A percentile compares a stretch with the other conserved stretches of the same genome.
phyloP scores from a whole-genome alignment of 306 rosid species.

The Medicago arabica region DNA sequence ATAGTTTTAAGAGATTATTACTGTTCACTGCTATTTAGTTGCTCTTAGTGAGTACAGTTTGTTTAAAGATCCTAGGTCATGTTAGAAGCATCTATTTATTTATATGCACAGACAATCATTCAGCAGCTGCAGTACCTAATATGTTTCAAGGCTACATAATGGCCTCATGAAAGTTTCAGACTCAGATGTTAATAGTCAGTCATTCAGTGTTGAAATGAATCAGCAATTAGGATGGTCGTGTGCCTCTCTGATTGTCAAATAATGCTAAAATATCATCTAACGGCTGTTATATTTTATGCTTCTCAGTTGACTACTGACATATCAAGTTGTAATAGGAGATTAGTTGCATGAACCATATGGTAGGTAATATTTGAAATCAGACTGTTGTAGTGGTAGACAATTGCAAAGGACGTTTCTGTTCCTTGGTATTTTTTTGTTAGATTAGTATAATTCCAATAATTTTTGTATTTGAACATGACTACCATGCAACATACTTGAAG shows the following conservation, averaged over 20 bases:
- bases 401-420: conserved; percentile 16
- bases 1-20: conserved; percentile 9
- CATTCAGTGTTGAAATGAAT: conserved; percentile 11
- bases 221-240: not conserved
- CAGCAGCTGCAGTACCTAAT: not conserved
- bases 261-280: not conserved
- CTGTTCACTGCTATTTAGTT: conserved; percentile 6
- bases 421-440: conserved; percentile 20
- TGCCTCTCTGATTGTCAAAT: not conserved
- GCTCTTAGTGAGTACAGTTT: not conserved
- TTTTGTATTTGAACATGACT: conserved; percentile 23
- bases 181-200: conserved; percentile 7
- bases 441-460: conserved; percentile 15
- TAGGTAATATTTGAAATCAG: conserved; percentile 20
- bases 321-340: conserved; percentile 15
- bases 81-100: conserved; percentile 2
- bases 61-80: conserved; percentile 10
- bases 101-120: conserved; percentile 2
- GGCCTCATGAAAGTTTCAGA: conserved; percentile 16
- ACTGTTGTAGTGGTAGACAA: conserved; percentile 1
- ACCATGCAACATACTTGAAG: conserved; percentile 4
- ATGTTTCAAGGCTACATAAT: not conserved
- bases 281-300: not conserved
- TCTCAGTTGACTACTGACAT: conserved; percentile 8
- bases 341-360: conserved; percentile 28